These are phyloP conservation scores for Rhipidocladum racemiflorum DNA, from an alignment of 176 grass and related monocot species.

Conservation along the genomic window DNA sequence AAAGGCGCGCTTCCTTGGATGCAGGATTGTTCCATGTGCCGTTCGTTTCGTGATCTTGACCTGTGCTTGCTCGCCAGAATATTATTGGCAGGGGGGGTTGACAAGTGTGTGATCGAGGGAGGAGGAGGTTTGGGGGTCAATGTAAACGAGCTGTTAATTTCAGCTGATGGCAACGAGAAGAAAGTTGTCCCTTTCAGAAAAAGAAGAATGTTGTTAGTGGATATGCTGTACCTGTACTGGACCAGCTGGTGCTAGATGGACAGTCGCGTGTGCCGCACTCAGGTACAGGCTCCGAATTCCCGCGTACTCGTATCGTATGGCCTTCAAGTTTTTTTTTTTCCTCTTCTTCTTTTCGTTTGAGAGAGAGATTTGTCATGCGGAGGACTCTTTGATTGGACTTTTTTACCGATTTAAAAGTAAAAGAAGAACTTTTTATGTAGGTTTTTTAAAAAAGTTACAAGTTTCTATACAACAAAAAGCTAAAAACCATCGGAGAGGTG, in stretches of 20 bases:
- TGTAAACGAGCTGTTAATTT: slow-evolving; percentile 1
- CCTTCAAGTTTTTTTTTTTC: too few species aligned
- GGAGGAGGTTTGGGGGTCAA: neutral
- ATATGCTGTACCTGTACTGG: neutral
- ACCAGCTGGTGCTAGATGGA: slow-evolving; percentile 1
- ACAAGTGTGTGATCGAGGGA: slow-evolving; percentile 3
- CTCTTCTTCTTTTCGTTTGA: too few species aligned
- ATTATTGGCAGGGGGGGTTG: neutral
- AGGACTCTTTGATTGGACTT: too few species aligned
- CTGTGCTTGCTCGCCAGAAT: slow-evolving; percentile 5
- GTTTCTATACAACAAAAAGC: too few species aligned
- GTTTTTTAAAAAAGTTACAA: too few species aligned
- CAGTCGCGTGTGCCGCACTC: neutral
- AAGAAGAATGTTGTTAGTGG: neutral
- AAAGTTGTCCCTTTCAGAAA: too few species aligned
- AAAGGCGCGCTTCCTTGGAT: neutral
- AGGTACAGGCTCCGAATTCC: too few species aligned
- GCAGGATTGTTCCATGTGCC: neutral
- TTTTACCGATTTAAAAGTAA: too few species aligned
- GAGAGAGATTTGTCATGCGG: too few species aligned
- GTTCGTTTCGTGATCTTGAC: slow-evolving; percentile 15
- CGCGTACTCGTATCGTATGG: too few species aligned
- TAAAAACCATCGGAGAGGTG: too few species aligned
- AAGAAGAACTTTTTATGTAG: too few species aligned
- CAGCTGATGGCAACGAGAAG: neutral